Percentiles rank a stretch among this genome's conserved stretches.
These are phyloP conservation scores for Fraxinus floribunda DNA, from an alignment of 305 asterid genomes.

Conservation along the genomic window DNA sequence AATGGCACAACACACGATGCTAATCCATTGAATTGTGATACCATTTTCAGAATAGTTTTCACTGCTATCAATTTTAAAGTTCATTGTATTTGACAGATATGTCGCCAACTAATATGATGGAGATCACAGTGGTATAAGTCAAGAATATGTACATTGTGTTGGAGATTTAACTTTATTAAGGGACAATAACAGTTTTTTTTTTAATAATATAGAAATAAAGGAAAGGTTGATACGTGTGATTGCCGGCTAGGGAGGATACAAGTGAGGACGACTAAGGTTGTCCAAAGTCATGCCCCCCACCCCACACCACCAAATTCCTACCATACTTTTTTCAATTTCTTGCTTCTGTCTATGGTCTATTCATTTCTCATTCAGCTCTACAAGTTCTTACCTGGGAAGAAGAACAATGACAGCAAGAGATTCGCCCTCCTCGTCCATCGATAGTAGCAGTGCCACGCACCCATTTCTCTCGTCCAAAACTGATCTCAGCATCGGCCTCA, in stretches of 20 bases:
- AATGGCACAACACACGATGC: background rate
- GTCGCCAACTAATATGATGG: background rate
- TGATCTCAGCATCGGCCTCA: background rate
- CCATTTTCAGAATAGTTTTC: background rate
- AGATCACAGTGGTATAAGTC: background rate
- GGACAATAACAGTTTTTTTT: background rate
- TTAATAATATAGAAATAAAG: background rate
- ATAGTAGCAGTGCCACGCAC: background rate
- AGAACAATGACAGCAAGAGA: background rate
- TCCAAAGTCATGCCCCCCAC: constrained; percentile 2
- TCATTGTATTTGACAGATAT: background rate
- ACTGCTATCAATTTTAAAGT: background rate
- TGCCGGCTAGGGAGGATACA: constrained; percentile 2
- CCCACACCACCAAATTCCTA: background rate
- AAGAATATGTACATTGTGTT: background rate
- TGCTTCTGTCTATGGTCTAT: background rate
- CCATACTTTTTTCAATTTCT: background rate
- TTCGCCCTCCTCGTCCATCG: constrained; percentile 1
- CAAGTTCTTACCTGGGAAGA: background rate
- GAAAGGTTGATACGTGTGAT: background rate
- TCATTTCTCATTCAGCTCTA: background rate
- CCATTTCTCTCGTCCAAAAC: background rate
- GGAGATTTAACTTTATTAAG: background rate
- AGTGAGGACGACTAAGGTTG: constrained; percentile 2
- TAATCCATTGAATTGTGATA: constrained; percentile 1